Evolutionary conservation across 2,329 filamentous ascomycete genomes (phyloP), one percentile per base, ranked within the genome.

Genomic region (Drechmeria coniospora): DNA sequence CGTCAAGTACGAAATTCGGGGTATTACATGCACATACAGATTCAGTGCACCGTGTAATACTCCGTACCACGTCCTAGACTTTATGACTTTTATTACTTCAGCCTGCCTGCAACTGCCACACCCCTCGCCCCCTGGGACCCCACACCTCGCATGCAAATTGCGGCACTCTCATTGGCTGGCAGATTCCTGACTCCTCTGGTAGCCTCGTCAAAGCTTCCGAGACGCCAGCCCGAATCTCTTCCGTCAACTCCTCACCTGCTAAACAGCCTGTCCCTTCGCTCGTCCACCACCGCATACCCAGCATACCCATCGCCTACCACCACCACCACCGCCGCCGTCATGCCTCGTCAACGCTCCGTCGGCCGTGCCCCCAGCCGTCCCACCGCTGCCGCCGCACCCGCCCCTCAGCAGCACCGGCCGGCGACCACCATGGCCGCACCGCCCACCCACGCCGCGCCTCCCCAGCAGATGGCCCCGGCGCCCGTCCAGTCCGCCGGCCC

Each of bases 271-370:
- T 22, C 32, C 29, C 25, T 27, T 27, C 25, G 26, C 18, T 25
- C 25, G 25, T 25, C 30, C 30, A 29, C 30, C 31, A 28, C 22
- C 31, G 30, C 23, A 26, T 23, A 25, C 24, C 27, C 17, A 29
- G 21, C 29, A 25, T 29, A 19, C 29, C 17, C 22, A 16, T 21
- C 32, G 26, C 15, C 32, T 23, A 32, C 28, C 31, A 18, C 28
- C 23, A 29, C 18, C 25, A 28, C 30, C 27, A 15, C 33, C 33
- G 42, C 31, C 34, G 34, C 35, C 51, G 66, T 28, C 38, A 87
- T 87, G 80, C 59, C 80, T 77, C 80, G 80, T 59, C 74, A 80
- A 66, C 69, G 75, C 53, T 72, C 78, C 57, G 63, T 68, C 57
- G 69, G 60, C 49, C 64, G 69, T 50, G 68, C 74, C 40, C 72